A percentile compares a stretch with the other conserved stretches of the same genome.
phyloP scores from a whole-genome alignment of 129 eudicot species.

The Pseudognaphalium luteoalbum region DNA sequence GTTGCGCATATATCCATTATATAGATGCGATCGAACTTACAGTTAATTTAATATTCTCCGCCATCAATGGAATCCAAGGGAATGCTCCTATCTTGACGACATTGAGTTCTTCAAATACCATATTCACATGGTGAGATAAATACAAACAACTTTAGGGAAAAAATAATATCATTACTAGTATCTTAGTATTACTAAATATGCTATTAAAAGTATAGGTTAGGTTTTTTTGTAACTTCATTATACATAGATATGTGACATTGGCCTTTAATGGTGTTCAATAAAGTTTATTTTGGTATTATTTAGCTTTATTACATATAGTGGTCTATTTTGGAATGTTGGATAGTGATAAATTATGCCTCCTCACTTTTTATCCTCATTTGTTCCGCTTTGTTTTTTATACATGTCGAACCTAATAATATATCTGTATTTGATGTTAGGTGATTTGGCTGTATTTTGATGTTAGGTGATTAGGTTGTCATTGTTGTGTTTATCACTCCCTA shows the following conservation, averaged over 20 bases:
- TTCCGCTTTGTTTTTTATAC: neutral
- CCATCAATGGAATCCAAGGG: neutral
- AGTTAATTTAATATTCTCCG: neutral
- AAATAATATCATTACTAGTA: neutral
- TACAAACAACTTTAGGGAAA: neutral
- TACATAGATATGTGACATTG: neutral
- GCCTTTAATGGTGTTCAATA: too few relatives aligned
- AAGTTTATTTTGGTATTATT: too few relatives aligned
- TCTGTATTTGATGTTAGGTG: too few relatives aligned
- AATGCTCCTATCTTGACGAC: neutral
- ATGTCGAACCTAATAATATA: neutral
- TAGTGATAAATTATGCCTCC: neutral
- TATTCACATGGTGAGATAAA: neutral
- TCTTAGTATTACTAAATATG: neutral
- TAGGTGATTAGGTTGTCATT: too few relatives aligned
- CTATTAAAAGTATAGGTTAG: too few relatives aligned
- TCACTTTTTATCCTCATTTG: neutral
- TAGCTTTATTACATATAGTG: too few relatives aligned
- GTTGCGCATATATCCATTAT: neutral
- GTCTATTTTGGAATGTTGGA: too few relatives aligned
- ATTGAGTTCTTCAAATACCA: neutral
- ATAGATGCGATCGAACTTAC: neutral
- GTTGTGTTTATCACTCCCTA: too few relatives aligned
- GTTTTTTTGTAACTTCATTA: neutral
- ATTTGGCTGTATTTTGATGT: too few relatives aligned